Conservation (phyloP, 805 yeast species). For the Ogataea thermomethanolica region DNA sequence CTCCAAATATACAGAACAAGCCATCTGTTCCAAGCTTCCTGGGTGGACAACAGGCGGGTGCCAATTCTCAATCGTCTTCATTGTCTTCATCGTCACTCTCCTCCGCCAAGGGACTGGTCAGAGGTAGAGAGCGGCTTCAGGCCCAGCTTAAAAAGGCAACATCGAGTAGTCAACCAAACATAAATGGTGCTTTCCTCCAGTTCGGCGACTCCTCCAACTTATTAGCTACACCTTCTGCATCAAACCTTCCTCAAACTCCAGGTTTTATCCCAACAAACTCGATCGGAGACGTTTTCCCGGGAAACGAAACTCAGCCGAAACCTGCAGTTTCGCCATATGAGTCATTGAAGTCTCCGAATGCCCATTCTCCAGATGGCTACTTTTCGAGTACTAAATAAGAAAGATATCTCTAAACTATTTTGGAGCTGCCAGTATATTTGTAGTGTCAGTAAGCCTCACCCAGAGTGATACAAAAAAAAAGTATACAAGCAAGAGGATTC, state of each 20-base stretch:
- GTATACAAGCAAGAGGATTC: conserved; percentile 7
- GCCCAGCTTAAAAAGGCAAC: conserved; percentile 23
- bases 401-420: too few species aligned
- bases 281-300: conserved; percentile 23
- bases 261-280: conserved; percentile 23
- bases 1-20: conserved; percentile 12
- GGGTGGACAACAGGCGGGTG: conserved; percentile 1
- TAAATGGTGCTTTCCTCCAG: conserved; percentile 16
- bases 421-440: background rate
- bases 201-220: conserved; percentile 3
- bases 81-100: conserved; percentile 4
- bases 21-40: conserved; percentile 3
- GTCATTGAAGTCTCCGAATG: conserved; percentile 3
- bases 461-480: conserved; percentile 7
- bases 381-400: background rate
- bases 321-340: background rate
- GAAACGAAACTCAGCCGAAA: background rate
- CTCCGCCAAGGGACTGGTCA: conserved; percentile 17
- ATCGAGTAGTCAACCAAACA: conserved; percentile 10
- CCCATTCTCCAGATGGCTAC: conserved; percentile 2
- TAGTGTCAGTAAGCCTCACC: conserved; percentile 11
- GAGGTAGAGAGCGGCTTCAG: conserved; percentile 22
- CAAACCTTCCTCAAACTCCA: conserved; percentile 23
- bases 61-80: conserved; percentile 3
- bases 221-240: conserved; percentile 1